These are phyloP conservation scores for Russula dissimulans DNA, from an alignment of 768 basidiomycete species.

Conservation along the genomic window DNA sequence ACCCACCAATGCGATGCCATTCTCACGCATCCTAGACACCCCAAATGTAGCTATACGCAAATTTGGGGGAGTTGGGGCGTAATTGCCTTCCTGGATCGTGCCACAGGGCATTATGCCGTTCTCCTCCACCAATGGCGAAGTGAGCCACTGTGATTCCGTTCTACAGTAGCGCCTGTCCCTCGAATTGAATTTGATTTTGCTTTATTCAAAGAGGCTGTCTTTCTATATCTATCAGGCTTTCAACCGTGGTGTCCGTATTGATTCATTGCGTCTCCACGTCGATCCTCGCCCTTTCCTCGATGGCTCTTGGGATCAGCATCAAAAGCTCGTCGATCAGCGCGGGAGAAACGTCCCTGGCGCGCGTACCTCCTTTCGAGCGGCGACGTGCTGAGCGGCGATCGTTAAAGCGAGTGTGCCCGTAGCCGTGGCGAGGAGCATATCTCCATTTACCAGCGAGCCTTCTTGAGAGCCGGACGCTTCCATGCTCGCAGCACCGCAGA, in stretches of 20 bases:
- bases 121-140: neutral
- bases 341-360: slow-evolving; percentile 58
- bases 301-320: slow-evolving; percentile 31
- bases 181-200: neutral
- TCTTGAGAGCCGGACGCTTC: slow-evolving; percentile 25
- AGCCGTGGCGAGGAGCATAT: slow-evolving; percentile 68
- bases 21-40: slow-evolving; percentile 46
- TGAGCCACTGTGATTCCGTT: neutral
- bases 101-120: neutral
- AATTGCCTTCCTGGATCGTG: neutral
- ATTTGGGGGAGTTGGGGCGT: slow-evolving; percentile 18
- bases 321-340: slow-evolving; percentile 58
- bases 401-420: slow-evolving; percentile 62
- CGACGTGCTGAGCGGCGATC: slow-evolving; percentile 54
- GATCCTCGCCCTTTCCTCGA: slow-evolving; percentile 19
- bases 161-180: too few relatives aligned
- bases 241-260: neutral
- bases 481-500: slow-evolving; percentile 60
- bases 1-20: slow-evolving; percentile 76
- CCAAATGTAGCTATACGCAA: slow-evolving; percentile 22
- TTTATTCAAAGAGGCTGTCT: neutral
- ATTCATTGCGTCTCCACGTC: slow-evolving; percentile 13
- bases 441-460: slow-evolving; percentile 54
- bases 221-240: too few relatives aligned
- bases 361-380: slow-evolving; percentile 38